These are phyloP conservation scores for Neonectria magnoliae DNA, from an alignment of 2,329 filamentous ascomycete genomes.

Conservation along the genomic window DNA sequence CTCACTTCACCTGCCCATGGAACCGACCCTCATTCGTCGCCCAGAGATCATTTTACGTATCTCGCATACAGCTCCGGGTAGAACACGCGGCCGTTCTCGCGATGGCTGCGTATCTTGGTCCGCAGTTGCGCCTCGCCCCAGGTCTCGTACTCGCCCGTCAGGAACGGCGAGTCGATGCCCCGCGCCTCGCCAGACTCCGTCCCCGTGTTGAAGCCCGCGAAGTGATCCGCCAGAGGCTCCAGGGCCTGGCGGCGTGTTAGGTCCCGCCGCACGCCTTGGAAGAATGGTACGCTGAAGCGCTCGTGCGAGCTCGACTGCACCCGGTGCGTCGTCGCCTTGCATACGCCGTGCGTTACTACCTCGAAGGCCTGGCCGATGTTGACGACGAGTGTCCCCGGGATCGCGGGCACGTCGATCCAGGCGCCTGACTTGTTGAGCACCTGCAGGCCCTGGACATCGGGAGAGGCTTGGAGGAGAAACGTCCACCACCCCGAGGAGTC, in stretches of 20 bases:
- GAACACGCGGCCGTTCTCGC: conserved; percentile 57
- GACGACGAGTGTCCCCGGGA: conserved; percentile 63
- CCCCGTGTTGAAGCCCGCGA: conserved; percentile 38
- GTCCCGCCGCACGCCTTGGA: conserved; percentile 59
- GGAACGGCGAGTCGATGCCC: conserved; percentile 59
- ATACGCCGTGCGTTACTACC: conserved; percentile 63
- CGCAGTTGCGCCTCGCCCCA: conserved; percentile 65
- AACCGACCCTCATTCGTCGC: background rate
- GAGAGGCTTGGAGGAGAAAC: conserved; percentile 69
- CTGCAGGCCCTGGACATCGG: conserved; percentile 60
- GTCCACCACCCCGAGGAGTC: conserved; percentile 73
- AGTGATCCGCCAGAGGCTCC: conserved; percentile 51
- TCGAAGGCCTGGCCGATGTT: conserved; percentile 69
- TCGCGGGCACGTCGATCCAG: conserved; percentile 61
- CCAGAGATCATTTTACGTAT: conserved; percentile 53
- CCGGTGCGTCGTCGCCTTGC: conserved; percentile 62
- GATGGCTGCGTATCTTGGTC: conserved; percentile 64
- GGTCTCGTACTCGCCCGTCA: conserved; percentile 60
- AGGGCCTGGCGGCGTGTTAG: conserved; percentile 57
- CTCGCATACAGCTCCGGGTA: conserved; percentile 59
- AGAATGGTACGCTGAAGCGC: conserved; percentile 57
- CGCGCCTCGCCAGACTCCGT: conserved; percentile 49
- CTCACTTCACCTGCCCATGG: background rate
- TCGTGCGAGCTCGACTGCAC: conserved; percentile 49
- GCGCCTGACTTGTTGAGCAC: conserved; percentile 57